phyloP scores from a whole-genome alignment of 805 yeast species.

The Nakazawaea laoshanensis region DNA sequence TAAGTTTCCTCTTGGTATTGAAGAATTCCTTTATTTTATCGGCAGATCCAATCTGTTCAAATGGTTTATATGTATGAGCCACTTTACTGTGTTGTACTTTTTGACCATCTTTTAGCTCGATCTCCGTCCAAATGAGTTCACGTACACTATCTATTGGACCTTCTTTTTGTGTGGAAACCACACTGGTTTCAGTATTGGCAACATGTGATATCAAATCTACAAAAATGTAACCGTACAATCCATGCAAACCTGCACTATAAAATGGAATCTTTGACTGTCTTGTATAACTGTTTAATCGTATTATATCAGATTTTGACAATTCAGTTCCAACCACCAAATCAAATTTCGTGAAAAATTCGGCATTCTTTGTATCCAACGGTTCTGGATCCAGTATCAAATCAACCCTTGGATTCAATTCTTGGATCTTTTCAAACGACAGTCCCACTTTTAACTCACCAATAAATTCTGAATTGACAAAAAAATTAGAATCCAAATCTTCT shows the following conservation, averaged over 20 bases:
- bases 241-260: conserved; percentile 62
- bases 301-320: conserved; percentile 30
- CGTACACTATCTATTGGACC: conserved; percentile 38
- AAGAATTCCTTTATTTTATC: conserved; percentile 20
- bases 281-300: conserved; percentile 43
- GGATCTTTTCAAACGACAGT: conserved; percentile 46
- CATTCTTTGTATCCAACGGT: conserved; percentile 11
- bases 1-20: conserved; percentile 29
- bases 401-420: conserved; percentile 77
- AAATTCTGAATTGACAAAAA: conserved; percentile 51
- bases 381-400: conserved; percentile 33
- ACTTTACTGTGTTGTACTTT: conserved; percentile 27
- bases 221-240: conserved; percentile 76
- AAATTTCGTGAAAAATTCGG: conserved; percentile 41
- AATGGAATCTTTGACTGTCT: conserved; percentile 55
- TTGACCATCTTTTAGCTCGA: conserved; percentile 26
- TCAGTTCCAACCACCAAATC: conserved; percentile 76
- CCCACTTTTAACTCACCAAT: conserved; percentile 50
- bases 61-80: conserved; percentile 27
- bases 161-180: conserved; percentile 36
- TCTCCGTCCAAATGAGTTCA: conserved; percentile 32
- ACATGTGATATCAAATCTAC: conserved; percentile 67
- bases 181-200: conserved; percentile 38
- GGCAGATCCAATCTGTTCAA: conserved; percentile 25
- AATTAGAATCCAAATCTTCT: conserved; percentile 66